phyloP scores from a whole-genome alignment of 352 stramenopile genomes.

The Globisporangium heterothallicum region DNA sequence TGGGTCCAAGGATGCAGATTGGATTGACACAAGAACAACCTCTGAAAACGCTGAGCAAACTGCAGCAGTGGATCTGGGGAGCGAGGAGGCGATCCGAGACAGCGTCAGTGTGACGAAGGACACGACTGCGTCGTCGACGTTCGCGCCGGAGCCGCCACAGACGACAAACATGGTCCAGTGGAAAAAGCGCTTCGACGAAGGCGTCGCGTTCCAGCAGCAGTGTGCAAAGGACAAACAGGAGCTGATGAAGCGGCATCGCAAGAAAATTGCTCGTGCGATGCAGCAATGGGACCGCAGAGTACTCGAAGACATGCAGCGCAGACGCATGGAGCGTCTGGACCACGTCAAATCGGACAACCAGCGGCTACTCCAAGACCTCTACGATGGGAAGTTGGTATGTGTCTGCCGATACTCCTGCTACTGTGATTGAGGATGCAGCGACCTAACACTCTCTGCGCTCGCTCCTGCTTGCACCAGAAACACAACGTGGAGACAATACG shows the following conservation, averaged over 20 bases:
- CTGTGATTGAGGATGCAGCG: not conserved
- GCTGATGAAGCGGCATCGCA: constrained; percentile 24
- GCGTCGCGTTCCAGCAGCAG: constrained; percentile 27
- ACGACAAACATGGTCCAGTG: constrained; percentile 21
- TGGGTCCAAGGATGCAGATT: constrained; percentile 17
- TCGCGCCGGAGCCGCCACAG: not conserved
- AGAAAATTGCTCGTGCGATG: constrained; percentile 32
- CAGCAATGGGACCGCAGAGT: constrained; percentile 29
- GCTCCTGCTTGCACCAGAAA: constrained; percentile 24
- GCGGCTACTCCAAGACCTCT: constrained; percentile 28
- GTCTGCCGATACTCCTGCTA: not conserved
- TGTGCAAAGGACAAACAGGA: constrained; percentile 26
- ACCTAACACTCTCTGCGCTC: not conserved
- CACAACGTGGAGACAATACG: constrained; percentile 67
- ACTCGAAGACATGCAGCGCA: constrained; percentile 26
- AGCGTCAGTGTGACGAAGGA: no score
- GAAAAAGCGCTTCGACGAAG: constrained; percentile 21
- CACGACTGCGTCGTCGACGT: not conserved
- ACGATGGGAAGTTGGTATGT: constrained; percentile 29
- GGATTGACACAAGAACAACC: not conserved
- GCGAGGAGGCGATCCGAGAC: no score
- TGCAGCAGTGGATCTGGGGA: no score
- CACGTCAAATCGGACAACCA: constrained; percentile 37
- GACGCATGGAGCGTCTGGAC: constrained; percentile 22
- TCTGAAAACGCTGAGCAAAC: not conserved